A percentile compares a stretch with the other conserved stretches of the same genome.
Evolutionary conservation across 352 stramenopile genomes (phyloP).

Genomic region (Globisporangium apiculatum): DNA sequence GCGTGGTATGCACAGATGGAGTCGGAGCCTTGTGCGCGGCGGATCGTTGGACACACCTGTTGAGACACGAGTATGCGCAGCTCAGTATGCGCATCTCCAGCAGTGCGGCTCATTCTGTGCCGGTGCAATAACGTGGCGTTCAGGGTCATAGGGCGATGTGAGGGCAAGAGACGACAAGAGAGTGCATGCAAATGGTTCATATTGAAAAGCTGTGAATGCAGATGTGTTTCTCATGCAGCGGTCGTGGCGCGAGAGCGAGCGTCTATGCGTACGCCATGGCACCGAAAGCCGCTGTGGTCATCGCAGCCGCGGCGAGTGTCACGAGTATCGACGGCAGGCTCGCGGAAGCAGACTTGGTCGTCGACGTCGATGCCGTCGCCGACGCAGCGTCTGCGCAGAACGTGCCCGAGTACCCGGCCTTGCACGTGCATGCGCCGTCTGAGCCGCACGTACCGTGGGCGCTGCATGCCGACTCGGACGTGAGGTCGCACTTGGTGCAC

Average conservation of each 20-base stretch:
- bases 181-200: not conserved
- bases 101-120: too few species aligned
- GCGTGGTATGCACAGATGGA: too few species aligned
- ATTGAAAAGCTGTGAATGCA: not conserved
- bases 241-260: not conserved
- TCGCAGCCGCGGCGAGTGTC: conserved; percentile 9
- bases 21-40: too few species aligned
- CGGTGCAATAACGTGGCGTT: not conserved
- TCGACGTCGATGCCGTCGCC: conserved; percentile 1
- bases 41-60: too few species aligned
- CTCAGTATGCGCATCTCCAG: too few species aligned
- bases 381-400: conserved; percentile 30
- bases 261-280: conserved; percentile 30
- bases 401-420: conserved; percentile 48
- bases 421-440: conserved; percentile 44
- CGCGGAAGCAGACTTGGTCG: conserved; percentile 1
- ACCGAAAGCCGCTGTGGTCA: conserved; percentile 9
- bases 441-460: conserved; percentile 43
- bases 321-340: conserved; percentile 8
- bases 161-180: not conserved
- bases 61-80: too few species aligned
- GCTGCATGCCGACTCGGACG: conserved; percentile 25
- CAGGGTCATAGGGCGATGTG: not conserved
- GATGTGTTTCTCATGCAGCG: not conserved
- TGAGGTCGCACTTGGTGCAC: conserved; percentile 50